Evolutionary conservation across 1,139 yeast species (phyloP), one percentile per base, ranked within the genome.

Genomic region (Geotrichum armillariae): DNA sequence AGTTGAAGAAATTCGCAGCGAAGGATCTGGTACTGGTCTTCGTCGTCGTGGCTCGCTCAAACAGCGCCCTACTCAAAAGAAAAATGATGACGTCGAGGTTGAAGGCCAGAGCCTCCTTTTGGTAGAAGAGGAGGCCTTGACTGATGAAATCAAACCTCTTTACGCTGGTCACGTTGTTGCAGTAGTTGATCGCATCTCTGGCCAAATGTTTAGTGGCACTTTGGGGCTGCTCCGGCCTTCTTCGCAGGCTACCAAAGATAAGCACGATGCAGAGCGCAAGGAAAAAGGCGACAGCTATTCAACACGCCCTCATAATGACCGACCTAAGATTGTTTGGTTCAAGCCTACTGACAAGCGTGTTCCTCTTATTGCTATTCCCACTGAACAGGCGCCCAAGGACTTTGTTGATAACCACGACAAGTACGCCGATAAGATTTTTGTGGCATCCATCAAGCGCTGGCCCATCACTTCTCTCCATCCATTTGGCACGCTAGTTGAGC

Each of bases 81-180:
- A 93, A 70, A 91, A 90, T 64, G 99, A 93, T 66, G 99, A 93
- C 65, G 96, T 93, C 29, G 99, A 93, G 70, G 99, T 93, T 43
- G 99, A 93, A 69, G 99, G 99, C 46, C 99, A 93, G 70, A 86
- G 95, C 1, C 75, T 93, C 56, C 73, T 93, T 45, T 74, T 93
- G 54, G 95, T 86, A 17, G 99, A 93, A 69, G 99, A 93, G 66
- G 98, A 93, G 64, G 97, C 91, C 66, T 85, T 90, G 58, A 89
- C 85, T 64, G 98, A 93, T 66, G 96, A 88, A 45, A 81, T 83
- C 58, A 91, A 88, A 67, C 99, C 99, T 8, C 75, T 93, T 50
- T 93, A 93, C 64, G 98, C 99, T 2, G 99, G 99, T 33, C 99
- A 93, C 65, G 96, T 93, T 53, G 98, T 93, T 55, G 99, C 99